Percentiles rank a stretch among this genome's conserved stretches.
phyloP scores from a whole-genome alignment of 768 basidiomycete species.

The Auriscalpium vulgare region DNA sequence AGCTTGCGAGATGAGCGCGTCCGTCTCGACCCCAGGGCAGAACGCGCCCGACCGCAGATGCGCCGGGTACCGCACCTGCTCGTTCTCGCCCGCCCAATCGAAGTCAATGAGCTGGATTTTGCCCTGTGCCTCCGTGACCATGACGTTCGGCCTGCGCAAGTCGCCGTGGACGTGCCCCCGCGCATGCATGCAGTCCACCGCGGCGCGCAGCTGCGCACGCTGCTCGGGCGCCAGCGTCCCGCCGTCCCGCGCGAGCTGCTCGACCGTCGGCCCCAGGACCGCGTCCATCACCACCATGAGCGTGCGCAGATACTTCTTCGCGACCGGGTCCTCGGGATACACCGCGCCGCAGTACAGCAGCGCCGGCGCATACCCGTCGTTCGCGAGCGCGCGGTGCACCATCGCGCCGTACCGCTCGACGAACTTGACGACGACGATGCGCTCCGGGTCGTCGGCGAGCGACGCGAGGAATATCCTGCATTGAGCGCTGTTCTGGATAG shows the following conservation, averaged over 20 bases:
- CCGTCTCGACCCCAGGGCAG: background rate
- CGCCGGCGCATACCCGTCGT: background rate
- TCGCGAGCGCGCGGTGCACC: background rate
- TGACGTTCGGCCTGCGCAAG: slow-evolving; percentile 1
- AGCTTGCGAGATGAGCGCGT: background rate
- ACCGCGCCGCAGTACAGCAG: background rate
- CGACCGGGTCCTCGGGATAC: background rate
- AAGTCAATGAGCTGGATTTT: slow-evolving; percentile 1
- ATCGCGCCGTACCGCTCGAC: background rate
- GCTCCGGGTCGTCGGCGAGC: background rate
- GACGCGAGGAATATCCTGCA: background rate
- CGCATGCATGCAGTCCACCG: background rate
- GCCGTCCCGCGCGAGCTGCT: background rate
- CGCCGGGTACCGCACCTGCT: background rate
- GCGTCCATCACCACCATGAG: slow-evolving; percentile 24
- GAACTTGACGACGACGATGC: background rate
- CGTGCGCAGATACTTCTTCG: slow-evolving; percentile 22
- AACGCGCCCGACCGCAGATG: background rate
- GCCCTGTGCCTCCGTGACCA: background rate
- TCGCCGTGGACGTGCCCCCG: background rate
- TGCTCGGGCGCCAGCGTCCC: background rate
- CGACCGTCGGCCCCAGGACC: slow-evolving; percentile 21
- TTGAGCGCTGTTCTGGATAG: background rate
- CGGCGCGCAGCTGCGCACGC: background rate
- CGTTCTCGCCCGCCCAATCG: background rate